A percentile compares a stretch with the other conserved stretches of the same genome.
Conservation (phyloP, 139 green algal species). For the Chlorella sp. region DNA sequence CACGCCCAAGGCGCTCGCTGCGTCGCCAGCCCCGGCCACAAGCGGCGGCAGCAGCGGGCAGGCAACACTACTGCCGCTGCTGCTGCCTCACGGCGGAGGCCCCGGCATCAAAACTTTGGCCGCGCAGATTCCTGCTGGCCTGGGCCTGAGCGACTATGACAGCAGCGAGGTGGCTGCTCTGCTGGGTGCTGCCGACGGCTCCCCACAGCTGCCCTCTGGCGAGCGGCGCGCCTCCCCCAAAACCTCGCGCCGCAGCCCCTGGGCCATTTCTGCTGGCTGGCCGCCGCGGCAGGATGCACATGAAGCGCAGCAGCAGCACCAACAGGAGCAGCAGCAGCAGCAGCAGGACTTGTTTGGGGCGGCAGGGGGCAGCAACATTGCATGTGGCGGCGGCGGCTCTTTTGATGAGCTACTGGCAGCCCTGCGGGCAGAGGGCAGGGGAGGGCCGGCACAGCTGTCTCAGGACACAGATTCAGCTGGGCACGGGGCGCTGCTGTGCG, state of each 20-base stretch:
- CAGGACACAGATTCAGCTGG: background rate
- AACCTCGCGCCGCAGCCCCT: background rate
- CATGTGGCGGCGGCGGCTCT: background rate
- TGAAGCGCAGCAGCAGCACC: background rate
- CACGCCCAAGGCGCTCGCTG: background rate
- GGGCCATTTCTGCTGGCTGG: background rate
- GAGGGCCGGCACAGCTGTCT: background rate
- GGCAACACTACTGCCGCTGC: background rate
- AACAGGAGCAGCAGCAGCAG: background rate
- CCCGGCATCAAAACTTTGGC: background rate
- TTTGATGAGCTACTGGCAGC: constrained; percentile 3
- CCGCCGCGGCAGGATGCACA: background rate
- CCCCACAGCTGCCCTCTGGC: background rate
- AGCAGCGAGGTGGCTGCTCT: background rate
- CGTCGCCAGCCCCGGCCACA: background rate
- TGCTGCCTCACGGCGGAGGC: background rate
- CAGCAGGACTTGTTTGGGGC: background rate
- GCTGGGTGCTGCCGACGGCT: background rate
- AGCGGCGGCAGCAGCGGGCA: background rate
- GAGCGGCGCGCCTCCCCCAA: constrained; percentile 1
- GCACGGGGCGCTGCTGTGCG: background rate
- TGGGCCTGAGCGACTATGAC: background rate
- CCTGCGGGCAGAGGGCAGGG: background rate
- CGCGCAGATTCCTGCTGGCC: background rate
- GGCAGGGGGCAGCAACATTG: background rate